Evolutionary conservation across 345 rosid species (phyloP), one percentile per base, ranked within the genome.

Genomic region (Populus tremula): DNA sequence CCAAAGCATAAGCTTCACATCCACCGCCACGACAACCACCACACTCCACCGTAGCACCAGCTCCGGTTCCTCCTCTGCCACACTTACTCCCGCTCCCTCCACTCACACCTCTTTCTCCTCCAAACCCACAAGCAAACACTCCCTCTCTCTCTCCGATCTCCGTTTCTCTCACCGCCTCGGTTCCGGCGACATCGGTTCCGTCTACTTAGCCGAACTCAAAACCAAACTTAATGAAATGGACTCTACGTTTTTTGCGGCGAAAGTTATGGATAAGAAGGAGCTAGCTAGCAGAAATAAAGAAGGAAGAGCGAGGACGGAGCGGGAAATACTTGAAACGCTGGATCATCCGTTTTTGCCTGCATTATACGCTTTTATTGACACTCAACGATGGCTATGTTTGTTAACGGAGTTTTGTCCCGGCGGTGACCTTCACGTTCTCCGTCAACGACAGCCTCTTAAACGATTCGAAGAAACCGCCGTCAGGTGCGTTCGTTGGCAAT

Each of bases 391-490:
- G 96, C 88, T 92, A 56, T 95, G 99, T 76, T 83, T 95, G 39
- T 81, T 95, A 16, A 95, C 97, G 64, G 97, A 95, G 91, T 93
- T 95, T 79, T 93, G 99, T 70, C 88, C 93, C 78, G 96, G 98
- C 81, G 99, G 98, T n/a, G 99, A 95, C 87, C 98, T 95, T 73
- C 98, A 95, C 74, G 94, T 95, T 72, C 97, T 95, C 88, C 93
- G 98, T 61, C 98, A 93, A 76, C 92, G 90, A 72, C 98, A 91
- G 79, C 84, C 89, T 10, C 74, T 71, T 77, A 93, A 90, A 82
- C 96, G 96, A 16, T 93, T 95, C 79, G 90, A 89, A 50, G 96
- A 92, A 83, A 79, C 92, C 80, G 92, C 98, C 87, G 91, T 95
- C 84, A 92, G 98, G 97, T 93, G 80, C 81, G 81, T 78, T 5